Conservation (phyloP, 495 filamentous ascomycete species). For the Lichina pygmaea region DNA sequence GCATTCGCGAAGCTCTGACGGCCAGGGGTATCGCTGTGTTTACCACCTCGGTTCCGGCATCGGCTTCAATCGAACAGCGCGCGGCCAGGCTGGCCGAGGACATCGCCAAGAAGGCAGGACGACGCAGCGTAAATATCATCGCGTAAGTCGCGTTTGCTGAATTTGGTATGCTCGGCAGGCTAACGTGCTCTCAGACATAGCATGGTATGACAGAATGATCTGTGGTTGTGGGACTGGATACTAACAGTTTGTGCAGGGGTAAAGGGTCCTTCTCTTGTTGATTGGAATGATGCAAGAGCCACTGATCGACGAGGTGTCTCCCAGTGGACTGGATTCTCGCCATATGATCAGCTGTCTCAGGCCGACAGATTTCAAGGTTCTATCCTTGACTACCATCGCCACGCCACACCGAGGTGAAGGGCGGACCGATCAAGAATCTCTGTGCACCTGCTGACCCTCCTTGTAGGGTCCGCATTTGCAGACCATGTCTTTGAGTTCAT, state of each 20-base stretch:
- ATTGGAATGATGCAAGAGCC: slow-evolving; percentile 1
- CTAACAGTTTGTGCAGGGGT: slow-evolving; percentile 4
- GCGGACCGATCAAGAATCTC: no score
- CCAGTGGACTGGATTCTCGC: slow-evolving; percentile 62
- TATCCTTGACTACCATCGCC: slow-evolving; percentile 67
- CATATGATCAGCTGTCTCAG: slow-evolving; percentile 72
- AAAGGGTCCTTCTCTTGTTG: not conserved
- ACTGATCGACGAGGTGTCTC: slow-evolving; percentile 5
- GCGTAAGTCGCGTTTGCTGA: slow-evolving; percentile 25
- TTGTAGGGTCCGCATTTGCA: slow-evolving; percentile 44
- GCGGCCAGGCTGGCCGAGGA: slow-evolving; percentile 35
- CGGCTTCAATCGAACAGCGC: slow-evolving; percentile 50
- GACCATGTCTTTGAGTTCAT: slow-evolving; percentile 58
- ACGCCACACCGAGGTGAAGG: slow-evolving; percentile 53
- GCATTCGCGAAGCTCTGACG: slow-evolving; percentile 52
- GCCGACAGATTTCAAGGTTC: slow-evolving; percentile 41
- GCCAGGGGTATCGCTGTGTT: slow-evolving; percentile 57
- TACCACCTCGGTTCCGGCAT: slow-evolving; percentile 52
- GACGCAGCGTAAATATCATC: slow-evolving; percentile 66
- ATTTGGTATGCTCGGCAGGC: slow-evolving; percentile 8
- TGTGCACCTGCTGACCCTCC: not conserved
- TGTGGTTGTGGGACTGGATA: not conserved
- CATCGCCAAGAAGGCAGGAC: slow-evolving; percentile 36
- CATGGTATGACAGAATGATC: slow-evolving; percentile 28
- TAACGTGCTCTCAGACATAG: slow-evolving; percentile 25